Evolutionary conservation across 805 yeast genomes (phyloP).

Genomic region (Nakazawaea sp.): DNA sequence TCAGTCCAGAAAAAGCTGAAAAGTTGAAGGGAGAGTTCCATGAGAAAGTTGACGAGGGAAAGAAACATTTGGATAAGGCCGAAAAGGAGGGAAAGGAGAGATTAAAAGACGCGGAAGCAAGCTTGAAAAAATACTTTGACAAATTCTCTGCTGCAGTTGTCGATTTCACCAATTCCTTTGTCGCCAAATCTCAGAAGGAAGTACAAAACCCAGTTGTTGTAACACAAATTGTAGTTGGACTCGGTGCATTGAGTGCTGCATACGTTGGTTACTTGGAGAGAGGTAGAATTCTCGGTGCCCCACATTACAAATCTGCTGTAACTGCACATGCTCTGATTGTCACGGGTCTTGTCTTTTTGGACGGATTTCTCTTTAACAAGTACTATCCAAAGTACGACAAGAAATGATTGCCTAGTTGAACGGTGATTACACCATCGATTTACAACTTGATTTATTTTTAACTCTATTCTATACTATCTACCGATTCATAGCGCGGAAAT

Average conservation of each 20-base stretch:
- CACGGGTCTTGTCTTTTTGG: conserved; percentile 47
- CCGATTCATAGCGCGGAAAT: too few relatives aligned
- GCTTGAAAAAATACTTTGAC: conserved; percentile 15
- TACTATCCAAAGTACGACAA: conserved; percentile 51
- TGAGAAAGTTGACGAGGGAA: conserved; percentile 22
- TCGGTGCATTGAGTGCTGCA: conserved; percentile 40
- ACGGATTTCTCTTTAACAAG: conserved; percentile 45
- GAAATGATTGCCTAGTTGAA: too few relatives aligned
- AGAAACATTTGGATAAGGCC: conserved; percentile 23
- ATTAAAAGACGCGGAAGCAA: conserved; percentile 16
- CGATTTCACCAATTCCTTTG: conserved; percentile 14
- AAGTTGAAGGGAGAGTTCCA: conserved; percentile 14
- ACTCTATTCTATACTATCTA: too few relatives aligned
- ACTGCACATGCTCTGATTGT: conserved; percentile 33
- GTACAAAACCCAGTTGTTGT: conserved; percentile 59
- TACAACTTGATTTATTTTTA: too few relatives aligned
- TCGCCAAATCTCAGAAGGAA: conserved; percentile 27
- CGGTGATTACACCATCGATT: too few relatives aligned
- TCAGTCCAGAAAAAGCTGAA: conserved; percentile 9
- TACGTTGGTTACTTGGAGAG: conserved; percentile 40
- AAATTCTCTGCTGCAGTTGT: conserved; percentile 13
- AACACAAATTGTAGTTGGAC: conserved; percentile 42
- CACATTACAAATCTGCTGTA: conserved; percentile 8
- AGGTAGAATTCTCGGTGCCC: conserved; percentile 5
- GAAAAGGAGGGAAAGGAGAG: conserved; percentile 21